Conservation (phyloP, 2,329 filamentous ascomycete genomes). For the Madurella mycetomatis region DNA sequence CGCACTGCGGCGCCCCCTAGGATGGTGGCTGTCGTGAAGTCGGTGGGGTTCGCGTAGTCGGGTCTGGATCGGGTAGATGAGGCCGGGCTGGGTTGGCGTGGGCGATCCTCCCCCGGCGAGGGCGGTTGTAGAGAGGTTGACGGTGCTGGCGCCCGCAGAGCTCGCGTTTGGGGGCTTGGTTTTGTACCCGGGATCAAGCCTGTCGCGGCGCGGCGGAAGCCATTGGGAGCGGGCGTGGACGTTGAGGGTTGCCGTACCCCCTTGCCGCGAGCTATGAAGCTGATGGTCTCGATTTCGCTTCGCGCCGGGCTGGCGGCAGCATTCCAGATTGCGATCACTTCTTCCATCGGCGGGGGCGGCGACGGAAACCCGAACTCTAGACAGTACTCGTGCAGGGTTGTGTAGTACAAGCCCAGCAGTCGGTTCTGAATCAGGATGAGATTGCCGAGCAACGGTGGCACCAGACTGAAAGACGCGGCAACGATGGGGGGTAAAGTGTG, state of each 20-base stretch:
- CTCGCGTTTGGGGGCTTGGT: constrained; percentile 29
- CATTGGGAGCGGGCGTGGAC: constrained; percentile 28
- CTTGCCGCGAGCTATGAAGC: constrained; percentile 62
- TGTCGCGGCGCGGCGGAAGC: constrained; percentile 38
- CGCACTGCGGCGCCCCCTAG: constrained; percentile 33
- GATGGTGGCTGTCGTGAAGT: constrained; percentile 43
- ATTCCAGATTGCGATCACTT: constrained; percentile 65
- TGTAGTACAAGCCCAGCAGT: constrained; percentile 74
- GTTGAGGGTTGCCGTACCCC: constrained; percentile 50
- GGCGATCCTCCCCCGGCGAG: constrained; percentile 10
- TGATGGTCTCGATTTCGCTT: constrained; percentile 61
- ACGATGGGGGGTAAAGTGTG: constrained; percentile 68
- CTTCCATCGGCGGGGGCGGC: constrained; percentile 66
- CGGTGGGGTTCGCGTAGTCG: constrained; percentile 38
- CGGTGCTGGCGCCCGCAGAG: constrained; percentile 31
- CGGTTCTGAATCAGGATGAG: constrained; percentile 75
- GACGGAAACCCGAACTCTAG: constrained; percentile 64
- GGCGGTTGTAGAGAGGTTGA: constrained; percentile 13
- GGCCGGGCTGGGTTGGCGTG: constrained; percentile 27
- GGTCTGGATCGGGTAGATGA: constrained; percentile 27
- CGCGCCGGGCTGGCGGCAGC: constrained; percentile 58
- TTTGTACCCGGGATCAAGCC: constrained; percentile 37
- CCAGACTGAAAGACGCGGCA: constrained; percentile 64
- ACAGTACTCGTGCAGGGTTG: constrained; percentile 68
- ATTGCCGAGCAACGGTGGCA: constrained; percentile 64